phyloP scores from a whole-genome alignment of 2,329 filamentous ascomycete species.

The Cladosporium sp. region DNA sequence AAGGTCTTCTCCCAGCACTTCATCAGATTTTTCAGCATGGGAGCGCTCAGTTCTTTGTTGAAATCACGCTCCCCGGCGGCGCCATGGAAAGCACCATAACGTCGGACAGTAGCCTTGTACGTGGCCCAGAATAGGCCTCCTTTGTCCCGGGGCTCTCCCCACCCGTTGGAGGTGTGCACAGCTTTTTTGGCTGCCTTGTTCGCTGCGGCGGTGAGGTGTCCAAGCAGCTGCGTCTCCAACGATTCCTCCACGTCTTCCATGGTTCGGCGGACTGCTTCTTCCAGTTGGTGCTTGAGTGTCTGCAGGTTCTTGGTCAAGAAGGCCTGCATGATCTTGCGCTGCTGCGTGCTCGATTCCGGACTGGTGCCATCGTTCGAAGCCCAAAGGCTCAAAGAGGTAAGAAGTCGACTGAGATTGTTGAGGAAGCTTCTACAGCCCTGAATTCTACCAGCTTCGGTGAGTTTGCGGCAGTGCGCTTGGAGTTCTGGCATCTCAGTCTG shows the following conservation, averaged over 20 bases:
- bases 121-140: conserved; percentile 56
- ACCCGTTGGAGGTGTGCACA: conserved; percentile 36
- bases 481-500: conserved; percentile 63
- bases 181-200: conserved; percentile 44
- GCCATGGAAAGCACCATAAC: conserved; percentile 52
- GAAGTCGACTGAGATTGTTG: conserved; percentile 52
- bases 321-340: conserved; percentile 41
- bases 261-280: conserved; percentile 44
- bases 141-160: conserved; percentile 42
- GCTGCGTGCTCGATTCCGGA: conserved; percentile 44
- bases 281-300: conserved; percentile 47
- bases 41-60: conserved; percentile 43
- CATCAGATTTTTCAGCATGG: conserved; percentile 45
- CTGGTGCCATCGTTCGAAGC: conserved; percentile 47
- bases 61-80: conserved; percentile 44
- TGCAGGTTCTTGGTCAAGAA: conserved; percentile 45
- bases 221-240: conserved; percentile 50
- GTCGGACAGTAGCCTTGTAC: conserved; percentile 59
- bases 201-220: conserved; percentile 46
- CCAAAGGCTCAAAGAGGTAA: conserved; percentile 59
- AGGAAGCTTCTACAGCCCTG: conserved; percentile 54
- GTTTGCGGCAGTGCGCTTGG: conserved; percentile 59
- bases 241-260: conserved; percentile 44
- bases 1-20: conserved; percentile 49
- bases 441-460: conserved; percentile 55